phyloP scores from a whole-genome alignment of 1,284 basidiomycete species.

The Pseudozyma pruni region DNA sequence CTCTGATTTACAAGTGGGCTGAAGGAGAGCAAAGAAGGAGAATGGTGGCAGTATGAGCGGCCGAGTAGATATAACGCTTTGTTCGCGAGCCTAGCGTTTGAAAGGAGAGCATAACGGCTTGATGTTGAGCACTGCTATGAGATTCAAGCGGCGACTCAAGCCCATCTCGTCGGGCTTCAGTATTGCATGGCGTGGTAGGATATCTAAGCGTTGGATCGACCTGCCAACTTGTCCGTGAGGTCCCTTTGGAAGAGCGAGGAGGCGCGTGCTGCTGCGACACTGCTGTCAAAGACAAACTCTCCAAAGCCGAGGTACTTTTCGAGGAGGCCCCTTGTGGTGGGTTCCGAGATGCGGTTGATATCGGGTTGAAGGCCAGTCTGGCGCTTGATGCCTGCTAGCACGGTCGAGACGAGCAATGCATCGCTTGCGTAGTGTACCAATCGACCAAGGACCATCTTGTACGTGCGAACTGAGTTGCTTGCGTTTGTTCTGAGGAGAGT shows the following conservation, averaged over 20 bases:
- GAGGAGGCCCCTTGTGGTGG: conserved; percentile 78
- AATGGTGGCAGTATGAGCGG: neutral
- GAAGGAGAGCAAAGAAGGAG: neutral
- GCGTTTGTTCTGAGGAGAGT: no score
- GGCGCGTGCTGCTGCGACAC: conserved; percentile 55
- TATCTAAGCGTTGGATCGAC: conserved; percentile 4
- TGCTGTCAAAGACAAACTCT: conserved; percentile 80
- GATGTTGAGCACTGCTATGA: no score
- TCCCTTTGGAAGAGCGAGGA: conserved; percentile 51
- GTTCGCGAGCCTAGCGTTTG: no score
- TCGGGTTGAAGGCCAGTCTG: conserved; percentile 70
- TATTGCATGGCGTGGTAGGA: no score
- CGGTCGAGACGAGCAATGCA: conserved; percentile 84
- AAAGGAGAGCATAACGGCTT: no score
- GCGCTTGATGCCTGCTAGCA: conserved; percentile 89
- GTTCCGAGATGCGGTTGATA: conserved; percentile 69
- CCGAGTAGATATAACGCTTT: no score
- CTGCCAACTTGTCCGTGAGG: conserved; percentile 18
- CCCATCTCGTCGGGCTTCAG: no score
- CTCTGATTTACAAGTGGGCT: conserved; percentile 22
- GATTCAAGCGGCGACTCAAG: no score
- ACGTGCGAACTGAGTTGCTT: no score
- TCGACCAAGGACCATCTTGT: conserved; percentile 72
- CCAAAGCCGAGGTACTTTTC: conserved; percentile 86
- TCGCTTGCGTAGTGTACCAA: conserved; percentile 86